phyloP scores from a whole-genome alignment of 78 protist species.

The Dictyostelium purpureum region DNA sequence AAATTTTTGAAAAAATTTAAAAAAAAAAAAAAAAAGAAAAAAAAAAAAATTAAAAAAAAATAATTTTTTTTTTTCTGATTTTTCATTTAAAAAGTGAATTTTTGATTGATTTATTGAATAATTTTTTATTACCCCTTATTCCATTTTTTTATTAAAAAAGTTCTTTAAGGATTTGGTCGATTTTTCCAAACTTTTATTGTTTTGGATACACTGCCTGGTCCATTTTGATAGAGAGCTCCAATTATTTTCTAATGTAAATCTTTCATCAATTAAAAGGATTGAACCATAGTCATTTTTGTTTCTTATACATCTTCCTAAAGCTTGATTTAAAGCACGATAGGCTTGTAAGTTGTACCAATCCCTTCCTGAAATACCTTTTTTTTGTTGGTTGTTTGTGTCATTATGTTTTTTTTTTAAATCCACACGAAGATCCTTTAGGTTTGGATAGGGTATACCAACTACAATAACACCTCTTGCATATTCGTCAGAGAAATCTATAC shows the following conservation, averaged over 20 bases:
- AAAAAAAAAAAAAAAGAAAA: no score
- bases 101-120: no score
- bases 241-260: conserved; percentile 10
- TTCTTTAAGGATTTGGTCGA: conserved; percentile 8
- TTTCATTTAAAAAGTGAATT: no score
- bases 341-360: conserved; percentile 84
- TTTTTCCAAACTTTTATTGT: not conserved
- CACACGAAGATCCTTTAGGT: conserved; percentile 19
- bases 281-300: conserved; percentile 96
- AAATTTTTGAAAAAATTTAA: no score
- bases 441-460: conserved; percentile 95
- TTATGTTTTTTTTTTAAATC: conserved; percentile 24
- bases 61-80: no score
- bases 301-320: conserved; percentile 97
- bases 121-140: no score
- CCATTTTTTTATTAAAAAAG: no score
- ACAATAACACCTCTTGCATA: conserved; percentile 97
- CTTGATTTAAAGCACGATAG: conserved; percentile 97
- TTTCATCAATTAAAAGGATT: conserved; percentile 90
- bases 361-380: not conserved
- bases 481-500: conserved; percentile 95
- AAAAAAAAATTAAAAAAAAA: no score
- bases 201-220: conserved; percentile 52
- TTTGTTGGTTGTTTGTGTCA: not conserved
- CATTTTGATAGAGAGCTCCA: conserved; percentile 64